Base-by-base conservation (phyloP, 768 basidiomycete genomes). In the Phylloporus sp. region DNA sequence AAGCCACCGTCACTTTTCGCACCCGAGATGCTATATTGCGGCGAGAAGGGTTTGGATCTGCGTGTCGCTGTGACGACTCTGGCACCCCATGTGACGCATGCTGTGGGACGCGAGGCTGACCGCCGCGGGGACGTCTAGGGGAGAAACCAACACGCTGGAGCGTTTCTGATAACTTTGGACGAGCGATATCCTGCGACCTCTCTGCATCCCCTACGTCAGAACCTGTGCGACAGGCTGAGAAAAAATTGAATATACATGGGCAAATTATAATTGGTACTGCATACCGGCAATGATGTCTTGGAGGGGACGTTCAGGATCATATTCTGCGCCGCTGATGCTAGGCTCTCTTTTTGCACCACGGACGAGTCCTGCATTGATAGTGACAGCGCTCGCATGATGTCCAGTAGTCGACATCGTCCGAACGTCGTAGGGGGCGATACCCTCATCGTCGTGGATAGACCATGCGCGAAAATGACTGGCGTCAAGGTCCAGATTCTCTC, bases 301-400 rank as follows among this genome's bases (percentile, higher is more conserved):
- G 26, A 91, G 63, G 1, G 86, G 86, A 18, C 90, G 73, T 27
- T 92, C 89, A 4, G 90, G 89, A 62, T 92, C 90, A 52, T 87
- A 92, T 60, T 92, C 90, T 33, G 84, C 84, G 31, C 82, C 86
- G 62, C 82, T 86, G 42, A 86, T 59, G 55, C 81, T 75, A 15
- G 70, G 61, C 55, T 86, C 82, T 48, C 82, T 69, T 38, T 74
- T 70, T 17, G 63, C 65, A 34, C 52, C 50, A 3, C 80, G 72
- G 3, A 72, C 74, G 9, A 95, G 75, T 1, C 93, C 92, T 4
- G 90, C 89, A 42, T 78, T 86, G 15, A 96, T 74, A 0, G 93
- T 95, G 42, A 95, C 71, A 3, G 81, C 90, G 53, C 86, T 90
- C 21, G 90, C 91, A 66, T 96, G 93, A 65, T 96, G 93, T 1